Evolutionary conservation across 2,329 filamentous ascomycete genomes (phyloP).

Genomic region (Aureobasidium pullulans): DNA sequence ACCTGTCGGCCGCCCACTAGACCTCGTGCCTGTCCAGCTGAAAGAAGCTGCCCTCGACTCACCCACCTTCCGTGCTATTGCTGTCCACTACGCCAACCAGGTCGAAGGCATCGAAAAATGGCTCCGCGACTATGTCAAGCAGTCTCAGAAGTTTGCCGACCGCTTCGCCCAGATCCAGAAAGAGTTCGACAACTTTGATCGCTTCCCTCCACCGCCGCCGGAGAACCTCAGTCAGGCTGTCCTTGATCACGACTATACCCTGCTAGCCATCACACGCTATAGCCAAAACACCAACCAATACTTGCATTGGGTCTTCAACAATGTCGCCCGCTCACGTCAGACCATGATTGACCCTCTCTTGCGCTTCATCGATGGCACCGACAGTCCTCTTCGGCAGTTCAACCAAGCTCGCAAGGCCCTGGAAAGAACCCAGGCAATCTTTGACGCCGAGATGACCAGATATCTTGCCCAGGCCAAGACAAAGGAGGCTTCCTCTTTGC

Average conservation of each 20-base stretch:
- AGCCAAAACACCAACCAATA: constrained; percentile 81
- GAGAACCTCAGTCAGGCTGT: constrained; percentile 70
- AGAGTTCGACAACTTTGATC: constrained; percentile 68
- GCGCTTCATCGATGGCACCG: constrained; percentile 67
- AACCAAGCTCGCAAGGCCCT: constrained; percentile 73
- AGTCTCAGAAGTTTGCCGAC: constrained; percentile 53
- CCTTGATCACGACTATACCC: constrained; percentile 90
- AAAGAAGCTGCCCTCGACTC: constrained; percentile 96
- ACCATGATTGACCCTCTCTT: constrained; percentile 76
- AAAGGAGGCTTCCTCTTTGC: constrained; percentile 82
- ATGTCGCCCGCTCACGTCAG: constrained; percentile 69
- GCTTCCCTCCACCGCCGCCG: constrained; percentile 67
- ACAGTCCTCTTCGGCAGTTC: constrained; percentile 73
- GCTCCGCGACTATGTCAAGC: constrained; percentile 67
- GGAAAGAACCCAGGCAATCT: constrained; percentile 74
- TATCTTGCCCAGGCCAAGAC: constrained; percentile 83
- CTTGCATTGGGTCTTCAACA: constrained; percentile 68
- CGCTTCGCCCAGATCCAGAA: constrained; percentile 58
- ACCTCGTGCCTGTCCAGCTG: constrained; percentile 64
- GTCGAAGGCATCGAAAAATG: constrained; percentile 86
- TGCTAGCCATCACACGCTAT: constrained; percentile 76
- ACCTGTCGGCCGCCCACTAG: constrained; percentile 34
- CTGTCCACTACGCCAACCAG: constrained; percentile 83
- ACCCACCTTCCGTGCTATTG: constrained; percentile 84
- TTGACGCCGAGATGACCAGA: constrained; percentile 72